phyloP scores from a whole-genome alignment of 2,329 filamentous ascomycete species.

The Berkeleyomyces rouxiae region DNA sequence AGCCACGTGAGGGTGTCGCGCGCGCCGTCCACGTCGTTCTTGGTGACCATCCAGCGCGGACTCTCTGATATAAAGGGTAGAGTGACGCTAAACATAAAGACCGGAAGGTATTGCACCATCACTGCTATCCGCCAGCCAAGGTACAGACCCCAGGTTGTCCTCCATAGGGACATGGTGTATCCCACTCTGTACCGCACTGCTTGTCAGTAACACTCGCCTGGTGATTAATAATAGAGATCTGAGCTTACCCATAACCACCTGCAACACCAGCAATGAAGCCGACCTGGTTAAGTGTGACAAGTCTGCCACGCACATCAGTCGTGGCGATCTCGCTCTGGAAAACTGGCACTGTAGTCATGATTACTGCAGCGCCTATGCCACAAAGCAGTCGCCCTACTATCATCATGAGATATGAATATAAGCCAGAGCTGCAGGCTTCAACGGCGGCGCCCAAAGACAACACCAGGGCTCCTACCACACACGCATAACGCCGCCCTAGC shows the following conservation, averaged over 20 bases:
- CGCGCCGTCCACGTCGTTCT: conserved; percentile 28
- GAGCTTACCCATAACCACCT: conserved; percentile 34
- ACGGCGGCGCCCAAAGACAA: conserved; percentile 33
- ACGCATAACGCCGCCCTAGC: conserved; percentile 35
- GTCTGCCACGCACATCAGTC: conserved; percentile 27
- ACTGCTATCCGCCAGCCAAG: conserved; percentile 38
- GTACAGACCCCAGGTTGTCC: conserved; percentile 24
- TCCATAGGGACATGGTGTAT: conserved; percentile 39
- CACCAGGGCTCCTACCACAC: conserved; percentile 29
- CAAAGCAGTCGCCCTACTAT: conserved; percentile 33
- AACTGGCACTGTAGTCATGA: conserved; percentile 39
- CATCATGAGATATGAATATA: conserved; percentile 30
- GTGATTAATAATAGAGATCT: not conserved
- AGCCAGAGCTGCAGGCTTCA: conserved; percentile 28
- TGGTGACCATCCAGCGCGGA: conserved; percentile 41
- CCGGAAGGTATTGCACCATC: conserved; percentile 34
- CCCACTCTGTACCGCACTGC: conserved; percentile 29
- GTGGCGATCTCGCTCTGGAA: conserved; percentile 33
- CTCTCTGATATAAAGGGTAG: conserved; percentile 38
- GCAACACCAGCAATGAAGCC: conserved; percentile 39
- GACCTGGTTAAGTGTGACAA: conserved; percentile 42
- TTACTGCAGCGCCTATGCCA: conserved; percentile 35
- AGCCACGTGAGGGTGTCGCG: conserved; percentile 30
- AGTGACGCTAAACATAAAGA: conserved; percentile 30
- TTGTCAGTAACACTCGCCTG: not conserved